Base-by-base conservation (phyloP, 148 eudicot genomes). In the Dysphania ambrosioides region DNA sequence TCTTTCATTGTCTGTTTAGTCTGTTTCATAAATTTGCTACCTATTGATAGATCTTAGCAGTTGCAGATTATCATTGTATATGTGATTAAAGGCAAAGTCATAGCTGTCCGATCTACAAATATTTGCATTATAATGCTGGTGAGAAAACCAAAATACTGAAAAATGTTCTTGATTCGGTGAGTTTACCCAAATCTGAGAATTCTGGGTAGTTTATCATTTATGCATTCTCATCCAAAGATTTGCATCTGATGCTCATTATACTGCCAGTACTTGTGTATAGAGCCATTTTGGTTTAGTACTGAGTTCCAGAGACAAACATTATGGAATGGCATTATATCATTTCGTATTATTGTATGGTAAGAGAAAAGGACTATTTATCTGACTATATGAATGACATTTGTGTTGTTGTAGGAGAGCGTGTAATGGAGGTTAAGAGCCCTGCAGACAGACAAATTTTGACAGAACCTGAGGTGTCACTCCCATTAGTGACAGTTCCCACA, bases 401-500 rank as follows among this genome's bases (percentile, higher is more conserved):
- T 42, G 75, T 21, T 77, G 30, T n/a, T 70, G 77, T 71, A 79
- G 79, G 85, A 66, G 86, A 87, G 78, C 84, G 76, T 41, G 70
- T 72, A 31, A 75, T 65, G 30, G 92, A 90, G 58, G 81, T 71
- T 62, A 92, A 87, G 80, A 90, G 85, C 78, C 83, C 87, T 60
- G 41, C 42, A 29, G 81, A 84, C 61, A 82, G 85, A 51, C 93
- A 83, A 63, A 78, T 80, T 66, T 51, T 85, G 76, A 68, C 86
- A 8, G 92, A 87, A 76, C 85, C 86, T 30, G 97, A 89, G 56
- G 72, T 70, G 72, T 77, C 88, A 74, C 97, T 95, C 76, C 90
- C 97, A 62, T 77, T 91, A 29, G 97, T 88, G 73, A 84, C 97
- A 26, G 91, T 90, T 71, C 84, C 97, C 16, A 69, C 87, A 55